Evolutionary conservation across 225 moss, liverwort and hornwort species (phyloP), one percentile per base, ranked within the genome.

Genomic region (Rhytidiadelphus loreus): DNA sequence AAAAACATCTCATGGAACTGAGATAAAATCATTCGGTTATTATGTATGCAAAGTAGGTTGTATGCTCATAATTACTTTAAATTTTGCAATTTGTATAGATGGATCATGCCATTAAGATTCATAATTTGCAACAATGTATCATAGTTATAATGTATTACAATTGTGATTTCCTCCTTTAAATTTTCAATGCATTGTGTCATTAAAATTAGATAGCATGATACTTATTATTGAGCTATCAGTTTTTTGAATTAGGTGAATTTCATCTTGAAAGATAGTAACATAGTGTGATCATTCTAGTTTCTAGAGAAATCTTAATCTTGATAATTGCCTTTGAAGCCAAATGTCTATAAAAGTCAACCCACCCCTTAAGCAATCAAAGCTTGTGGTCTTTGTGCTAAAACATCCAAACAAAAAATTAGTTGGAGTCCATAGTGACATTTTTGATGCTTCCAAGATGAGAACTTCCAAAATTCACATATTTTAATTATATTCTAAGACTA

Each of bases 401-500:
- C 15, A 25, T 41, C 6, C 8, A 41, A 41, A 15, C 8, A 41
- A 26, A 0, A 16, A 9, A 16, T 71, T 26, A 5, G 0, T 41
- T 71, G 26, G 5, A 43, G 43, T 0, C 0, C 0, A 1, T 19
- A 44, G 7, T 13, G 1, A 32, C 32, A 74, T 32, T 48, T 74
- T 46, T 11, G 4, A 74, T 48, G 1, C 48, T 48, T 46, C 4
- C 0, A 6, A 18, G 4, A 46, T 46, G 30, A 29, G 3, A 29
- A 46, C 18, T 46, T 7, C 14, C 3, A 3, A 46, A 30, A 46
- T 46, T 30, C 30, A 29, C 19, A 73, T 46, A 2, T 29, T 73
- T 30, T 19, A 0, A 19, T 0, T 30, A 30, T 30, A 30, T 30
- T 73, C 7, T 19, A 48, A 4, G 6, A 19, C 7, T 11, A 48